Evolutionary conservation across 768 basidiomycete genomes (phyloP), one percentile per base, ranked within the genome.

Genomic region (Macrocybe gigantea): DNA sequence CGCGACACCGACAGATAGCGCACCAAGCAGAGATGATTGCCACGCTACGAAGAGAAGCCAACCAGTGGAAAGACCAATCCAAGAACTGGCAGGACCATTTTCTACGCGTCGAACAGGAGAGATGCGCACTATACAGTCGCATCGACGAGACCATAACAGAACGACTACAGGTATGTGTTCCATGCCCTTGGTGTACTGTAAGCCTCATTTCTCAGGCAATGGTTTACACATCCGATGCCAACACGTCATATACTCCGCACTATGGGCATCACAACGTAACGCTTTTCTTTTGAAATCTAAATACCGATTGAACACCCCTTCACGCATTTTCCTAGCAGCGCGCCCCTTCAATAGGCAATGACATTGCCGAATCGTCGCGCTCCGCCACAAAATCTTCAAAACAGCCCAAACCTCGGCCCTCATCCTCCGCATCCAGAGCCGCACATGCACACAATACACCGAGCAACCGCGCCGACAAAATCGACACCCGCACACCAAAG

Each of bases 1-100:
- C 8, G 47, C 33, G 22, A 29, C 41, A 13, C 36, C 33, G 38
- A 12, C 47, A 85, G 85, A 72, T 79, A 44, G 63, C 71, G 6
- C 79, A 83, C 55, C 79, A 85, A 53, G 66, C 70, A 10, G 80
- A 84, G 42, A 78, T 78, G 5, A 79, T 85, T 45, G 60, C 71
- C 1, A 80, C 80, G 46, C 69, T 88, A 31, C 77, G 79, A 22
- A 73, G 82, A 42, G 85, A 90, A 59, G 69, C 78, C 0, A 67
- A 64, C 0, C 84, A 88, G 45, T 87, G 85, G 84, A 87, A 86
- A 62, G 79, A 82, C 43, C 87, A 88, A 55, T 77, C 85, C 0
- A 70, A 72, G 45, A 83, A 83, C 55, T 89, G 87, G 87, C 88
- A 88, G 61, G 85, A 86, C 14, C 85, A 87, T 55, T 88, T 86